Evolutionary conservation across 371 early-diverging fungal genomes (phyloP), one percentile per base, ranked within the genome.

Genomic region (Quaeritorhiza haematococci): DNA sequence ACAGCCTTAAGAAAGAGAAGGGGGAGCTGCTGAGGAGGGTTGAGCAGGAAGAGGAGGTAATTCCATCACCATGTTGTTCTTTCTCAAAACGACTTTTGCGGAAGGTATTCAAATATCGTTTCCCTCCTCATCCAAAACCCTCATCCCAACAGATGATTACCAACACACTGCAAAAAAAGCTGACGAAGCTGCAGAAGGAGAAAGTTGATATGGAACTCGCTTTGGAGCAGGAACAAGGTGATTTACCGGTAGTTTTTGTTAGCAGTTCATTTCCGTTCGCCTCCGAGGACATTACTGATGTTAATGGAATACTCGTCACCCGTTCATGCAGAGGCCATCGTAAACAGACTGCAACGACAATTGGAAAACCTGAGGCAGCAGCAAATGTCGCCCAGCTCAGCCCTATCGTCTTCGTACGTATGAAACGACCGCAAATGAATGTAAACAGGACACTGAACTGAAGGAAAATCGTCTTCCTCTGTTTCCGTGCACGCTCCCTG

Each of bases 201-300:
- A 70, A 70, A 51, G 43, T 70, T 48, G 71, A 70, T 24, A 70
- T 70, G 66, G 71, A 70, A 52, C 27, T 59, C 23, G 64, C 64
- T 5, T 52, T 70, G 46, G 71, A 70, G 43, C 62, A 66, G 46
- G 71, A 70, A 29, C 71, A 70, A 34, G 59, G 21, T 13, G 3
- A 19, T 19, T 41, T 41, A 19, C 19, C 19, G 41, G 41, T 19
- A 41, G 17, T 41, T n/a, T n/a, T 41, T n/a, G 17, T 41, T 19
- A 41, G n/a, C 17, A 17, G 19, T 41, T 41, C 41, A 41, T 41
- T 41, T 41, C 41, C 17, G 17, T n/a, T 41, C 19, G 41, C 17
- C n/a, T 41, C 41, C 41, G 19, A n/a, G 17, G 6, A 21, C 30
- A 23, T 13, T 10, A 34, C 35, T 17, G 33, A 5, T 24, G 3